Percentiles rank a stretch among this genome's conserved stretches.
Evolutionary conservation across 768 basidiomycete species (phyloP).

Genomic region (Termitomyces sp.): DNA sequence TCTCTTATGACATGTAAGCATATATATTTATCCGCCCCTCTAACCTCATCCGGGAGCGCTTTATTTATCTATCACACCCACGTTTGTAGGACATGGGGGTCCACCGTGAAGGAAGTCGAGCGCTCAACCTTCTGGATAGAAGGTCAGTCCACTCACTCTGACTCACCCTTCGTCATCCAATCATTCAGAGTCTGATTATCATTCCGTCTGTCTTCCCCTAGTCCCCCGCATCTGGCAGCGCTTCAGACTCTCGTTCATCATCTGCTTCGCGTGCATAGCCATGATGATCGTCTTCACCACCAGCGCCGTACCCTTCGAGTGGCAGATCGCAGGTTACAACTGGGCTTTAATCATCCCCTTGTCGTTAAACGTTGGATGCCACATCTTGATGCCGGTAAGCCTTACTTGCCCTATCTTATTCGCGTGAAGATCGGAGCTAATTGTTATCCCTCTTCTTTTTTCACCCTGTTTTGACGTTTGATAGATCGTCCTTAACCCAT

Average conservation of each 20-base stretch:
- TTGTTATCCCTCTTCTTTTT: background rate
- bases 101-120: constrained; percentile 77
- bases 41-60: background rate
- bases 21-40: background rate
- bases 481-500: constrained; percentile 78
- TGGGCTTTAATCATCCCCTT: constrained; percentile 78
- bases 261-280: constrained; percentile 55
- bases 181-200: background rate
- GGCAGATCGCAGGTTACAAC: constrained; percentile 59
- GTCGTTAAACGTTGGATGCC: constrained; percentile 61
- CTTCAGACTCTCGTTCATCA: constrained; percentile 70
- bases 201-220: constrained; percentile 13
- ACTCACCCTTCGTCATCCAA: background rate
- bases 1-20: constrained; percentile 58
- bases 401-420: background rate
- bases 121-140: constrained; percentile 88
- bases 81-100: constrained; percentile 46
- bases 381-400: constrained; percentile 69
- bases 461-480: constrained; percentile 8
- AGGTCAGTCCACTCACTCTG: constrained; percentile 19
- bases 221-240: constrained; percentile 79
- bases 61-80: background rate
- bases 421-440: background rate
- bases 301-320: constrained; percentile 55
- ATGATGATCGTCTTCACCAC: constrained; percentile 62